Conservation (phyloP, 116 monocot genomes). For the Trichopus zeylanicus region DNA sequence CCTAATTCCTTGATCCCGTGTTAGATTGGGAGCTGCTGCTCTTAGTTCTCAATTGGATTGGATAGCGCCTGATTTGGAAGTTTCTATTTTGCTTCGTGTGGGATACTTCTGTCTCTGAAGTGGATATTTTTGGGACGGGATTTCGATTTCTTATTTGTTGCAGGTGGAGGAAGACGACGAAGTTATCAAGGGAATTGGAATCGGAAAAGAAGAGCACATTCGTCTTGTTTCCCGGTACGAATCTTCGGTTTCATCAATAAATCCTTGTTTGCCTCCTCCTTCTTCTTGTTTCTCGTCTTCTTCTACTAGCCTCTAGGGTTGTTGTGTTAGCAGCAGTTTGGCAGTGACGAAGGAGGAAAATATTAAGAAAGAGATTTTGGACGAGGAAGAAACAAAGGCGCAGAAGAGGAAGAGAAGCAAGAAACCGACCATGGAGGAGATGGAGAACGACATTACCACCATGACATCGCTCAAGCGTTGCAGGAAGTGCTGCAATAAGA, state of each 20-base stretch:
- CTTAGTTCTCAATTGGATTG: no score
- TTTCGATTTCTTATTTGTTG: not conserved
- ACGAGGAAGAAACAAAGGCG: not conserved
- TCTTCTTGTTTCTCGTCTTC: no score
- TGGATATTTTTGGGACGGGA: not conserved
- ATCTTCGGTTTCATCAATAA: no score
- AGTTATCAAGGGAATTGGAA: not conserved
- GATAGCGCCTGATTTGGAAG: no score
- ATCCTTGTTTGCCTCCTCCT: no score
- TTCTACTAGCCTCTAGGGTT: not conserved
- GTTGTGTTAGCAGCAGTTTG: not conserved
- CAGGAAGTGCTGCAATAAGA: conserved; percentile 16
- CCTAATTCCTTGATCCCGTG: not conserved
- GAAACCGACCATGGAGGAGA: no score
- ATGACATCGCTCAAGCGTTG: not conserved
- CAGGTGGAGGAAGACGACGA: conserved; percentile 8
- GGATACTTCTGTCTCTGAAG: no score
- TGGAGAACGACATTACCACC: not conserved
- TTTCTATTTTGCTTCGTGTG: no score
- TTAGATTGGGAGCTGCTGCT: no score
- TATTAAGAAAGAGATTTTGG: not conserved
- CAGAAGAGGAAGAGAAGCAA: not conserved
- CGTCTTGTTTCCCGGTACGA: no score
- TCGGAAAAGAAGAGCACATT: not conserved
- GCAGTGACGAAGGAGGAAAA: not conserved